Evolutionary conservation across 768 basidiomycete species (phyloP).

Genomic region (Lactarius hatsudake): DNA sequence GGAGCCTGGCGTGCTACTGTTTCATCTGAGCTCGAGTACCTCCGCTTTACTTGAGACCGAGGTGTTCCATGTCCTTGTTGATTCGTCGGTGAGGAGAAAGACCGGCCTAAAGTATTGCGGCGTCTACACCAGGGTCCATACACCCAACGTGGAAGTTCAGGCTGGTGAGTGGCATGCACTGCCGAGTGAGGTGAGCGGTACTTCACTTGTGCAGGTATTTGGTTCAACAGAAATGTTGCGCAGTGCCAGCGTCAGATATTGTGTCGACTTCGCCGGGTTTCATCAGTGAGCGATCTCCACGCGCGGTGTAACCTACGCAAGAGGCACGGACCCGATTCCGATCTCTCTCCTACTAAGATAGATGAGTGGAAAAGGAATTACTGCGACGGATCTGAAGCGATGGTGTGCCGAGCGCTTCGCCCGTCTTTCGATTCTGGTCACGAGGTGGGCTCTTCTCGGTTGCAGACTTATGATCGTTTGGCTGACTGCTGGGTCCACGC

Average conservation of each 20-base stretch:
- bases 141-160: not conserved
- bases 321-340: not conserved
- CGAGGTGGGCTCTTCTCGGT: slow-evolving; percentile 4
- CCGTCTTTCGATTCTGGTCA: not conserved
- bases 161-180: not conserved
- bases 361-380: not conserved
- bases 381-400: rapidly evolving
- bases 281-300: not conserved
- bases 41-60: not conserved
- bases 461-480: not conserved
- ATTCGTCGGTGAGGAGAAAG: not conserved
- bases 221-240: not conserved
- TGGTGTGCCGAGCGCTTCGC: rapidly evolving
- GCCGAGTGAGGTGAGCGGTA: not conserved
- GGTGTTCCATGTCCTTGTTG: not conserved
- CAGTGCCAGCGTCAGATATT: not conserved
- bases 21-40: not conserved
- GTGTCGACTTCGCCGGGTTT: rapidly evolving
- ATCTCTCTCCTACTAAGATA: not conserved
- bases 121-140: not conserved
- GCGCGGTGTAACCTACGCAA: not conserved
- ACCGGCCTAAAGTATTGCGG: not conserved
- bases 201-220: not conserved
- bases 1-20: not conserved
- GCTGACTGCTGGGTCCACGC: not conserved